Evolutionary conservation across 192 early-diverging fungal genomes (phyloP), one percentile per base, ranked within the genome.

Genomic region (Thoreauomyces humboldtii): DNA sequence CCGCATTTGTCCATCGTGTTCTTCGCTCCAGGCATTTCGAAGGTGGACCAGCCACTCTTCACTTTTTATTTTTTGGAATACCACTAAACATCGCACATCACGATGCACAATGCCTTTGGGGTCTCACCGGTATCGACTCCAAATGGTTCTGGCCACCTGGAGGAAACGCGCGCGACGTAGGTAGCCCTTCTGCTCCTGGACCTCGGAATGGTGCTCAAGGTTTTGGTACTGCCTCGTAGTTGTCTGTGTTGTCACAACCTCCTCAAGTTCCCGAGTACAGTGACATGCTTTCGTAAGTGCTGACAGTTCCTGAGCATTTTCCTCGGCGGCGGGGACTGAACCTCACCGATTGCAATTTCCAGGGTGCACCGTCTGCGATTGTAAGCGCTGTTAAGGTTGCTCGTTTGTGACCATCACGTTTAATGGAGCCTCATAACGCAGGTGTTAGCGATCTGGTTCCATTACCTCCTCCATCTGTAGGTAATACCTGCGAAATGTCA

Each of bases 311-410:
- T n/a, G n/a, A n/a, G n/a, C n/a, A n/a, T n/a, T n/a, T n/a, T n/a
- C n/a, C n/a, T n/a, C n/a, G n/a, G n/a, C n/a, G n/a, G n/a, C n/a
- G n/a, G n/a, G n/a, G n/a, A n/a, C n/a, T n/a, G n/a, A n/a, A n/a
- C n/a, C n/a, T n/a, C n/a, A n/a, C n/a, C n/a, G n/a, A n/a, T n/a
- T n/a, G n/a, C n/a, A n/a, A n/a, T 31, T 17, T 57, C 38, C 33
- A 57, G 55, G 55, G 38, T 97, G 95, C 75, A 91, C 93, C 7
- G 88, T 93, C 7, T 97, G 95, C 77, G 89, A 92, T 32, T 91
- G 91, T 33, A 12, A 42, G 24, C 7, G 29, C 9, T 0, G n/a
- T 63, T 27, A 33, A 29, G 17, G 14, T 52, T 57, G 25, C 24
- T 69, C 51, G 15, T 60, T 6, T 25, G 21, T 29, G 25, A 21